These are phyloP conservation scores for Hypoxylon subgilvum DNA, from an alignment of 495 filamentous ascomycete species.

Conservation along the genomic window DNA sequence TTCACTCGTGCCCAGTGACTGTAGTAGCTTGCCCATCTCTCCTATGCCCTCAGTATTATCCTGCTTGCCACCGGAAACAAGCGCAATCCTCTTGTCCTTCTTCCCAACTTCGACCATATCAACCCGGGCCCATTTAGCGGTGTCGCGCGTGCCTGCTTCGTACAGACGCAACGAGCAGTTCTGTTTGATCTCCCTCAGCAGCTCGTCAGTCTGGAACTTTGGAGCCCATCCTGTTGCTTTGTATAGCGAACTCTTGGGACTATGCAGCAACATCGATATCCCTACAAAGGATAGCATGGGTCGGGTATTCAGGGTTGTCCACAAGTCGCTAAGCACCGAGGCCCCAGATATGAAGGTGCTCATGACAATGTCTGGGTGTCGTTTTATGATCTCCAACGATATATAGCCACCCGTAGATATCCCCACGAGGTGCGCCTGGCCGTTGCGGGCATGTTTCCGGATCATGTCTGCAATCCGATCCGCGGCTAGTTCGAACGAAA, in stretches of 20 bases:
- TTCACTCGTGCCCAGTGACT: constrained; percentile 22
- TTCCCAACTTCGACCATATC: constrained; percentile 32
- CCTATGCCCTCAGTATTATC: constrained; percentile 39
- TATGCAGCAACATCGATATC: constrained; percentile 25
- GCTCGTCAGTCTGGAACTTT: constrained; percentile 31
- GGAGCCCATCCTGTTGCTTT: constrained; percentile 30
- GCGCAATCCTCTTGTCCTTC: constrained; percentile 32
- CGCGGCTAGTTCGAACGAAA: constrained; percentile 34
- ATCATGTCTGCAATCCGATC: constrained; percentile 42
- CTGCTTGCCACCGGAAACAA: constrained; percentile 39
- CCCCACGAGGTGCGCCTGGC: constrained; percentile 41
- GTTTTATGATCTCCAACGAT: constrained; percentile 32
- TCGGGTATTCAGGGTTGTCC: constrained; percentile 23
- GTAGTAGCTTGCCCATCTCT: constrained; percentile 33
- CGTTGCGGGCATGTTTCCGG: constrained; percentile 37
- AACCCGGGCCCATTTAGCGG: constrained; percentile 20
- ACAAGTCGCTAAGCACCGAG: constrained; percentile 31
- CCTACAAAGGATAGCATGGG: constrained; percentile 23
- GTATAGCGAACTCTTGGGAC: constrained; percentile 16
- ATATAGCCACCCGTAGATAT: constrained; percentile 43
- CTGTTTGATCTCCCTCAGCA: constrained; percentile 35
- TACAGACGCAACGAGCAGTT: constrained; percentile 29
- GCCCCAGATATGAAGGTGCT: constrained; percentile 39
- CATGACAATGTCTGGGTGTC: constrained; percentile 37
- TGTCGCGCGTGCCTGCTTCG: constrained; percentile 5